Evolutionary conservation across 2,329 filamentous ascomycete genomes (phyloP).

Genomic region (Lizonia empirigonia): DNA sequence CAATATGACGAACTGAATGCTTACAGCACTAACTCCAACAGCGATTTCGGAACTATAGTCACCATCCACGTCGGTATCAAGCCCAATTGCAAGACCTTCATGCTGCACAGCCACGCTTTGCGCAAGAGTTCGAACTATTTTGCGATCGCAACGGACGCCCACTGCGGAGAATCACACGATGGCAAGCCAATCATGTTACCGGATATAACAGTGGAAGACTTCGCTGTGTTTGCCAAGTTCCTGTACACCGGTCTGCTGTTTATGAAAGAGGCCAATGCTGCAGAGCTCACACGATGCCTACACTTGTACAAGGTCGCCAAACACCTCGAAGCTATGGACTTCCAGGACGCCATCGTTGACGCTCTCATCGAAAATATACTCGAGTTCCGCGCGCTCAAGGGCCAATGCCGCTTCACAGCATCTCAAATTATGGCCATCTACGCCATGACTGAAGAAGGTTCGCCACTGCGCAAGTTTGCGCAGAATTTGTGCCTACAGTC

Average conservation of each 20-base stretch:
- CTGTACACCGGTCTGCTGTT: constrained; percentile 6
- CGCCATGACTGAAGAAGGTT: constrained; percentile 2
- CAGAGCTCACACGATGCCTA: constrained; percentile 2
- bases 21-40: background rate
- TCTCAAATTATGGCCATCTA: constrained; percentile 1
- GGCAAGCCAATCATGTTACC: constrained; percentile 1
- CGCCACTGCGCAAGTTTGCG: constrained; percentile 2
- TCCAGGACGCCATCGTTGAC: constrained; percentile 11
- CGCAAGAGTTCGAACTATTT: constrained; percentile 3
- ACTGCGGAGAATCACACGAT: background rate
- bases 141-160: background rate
- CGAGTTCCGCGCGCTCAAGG: constrained; percentile 5
- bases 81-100: constrained; percentile 2
- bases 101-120: constrained; percentile 1
- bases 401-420: constrained; percentile 7
- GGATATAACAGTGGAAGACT: background rate
- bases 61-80: constrained; percentile 4
- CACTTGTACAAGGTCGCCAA: constrained; percentile 6
- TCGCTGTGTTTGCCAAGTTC: constrained; percentile 7
- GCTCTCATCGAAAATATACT: constrained; percentile 7
- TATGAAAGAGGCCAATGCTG: background rate
- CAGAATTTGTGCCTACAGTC: constrained; percentile 5
- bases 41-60: constrained; percentile 3
- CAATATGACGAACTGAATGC: background rate
- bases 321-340: constrained; percentile 6